These are phyloP conservation scores for Colletotrichum sp. DNA, from an alignment of 2,329 filamentous ascomycete genomes.

Conservation along the genomic window DNA sequence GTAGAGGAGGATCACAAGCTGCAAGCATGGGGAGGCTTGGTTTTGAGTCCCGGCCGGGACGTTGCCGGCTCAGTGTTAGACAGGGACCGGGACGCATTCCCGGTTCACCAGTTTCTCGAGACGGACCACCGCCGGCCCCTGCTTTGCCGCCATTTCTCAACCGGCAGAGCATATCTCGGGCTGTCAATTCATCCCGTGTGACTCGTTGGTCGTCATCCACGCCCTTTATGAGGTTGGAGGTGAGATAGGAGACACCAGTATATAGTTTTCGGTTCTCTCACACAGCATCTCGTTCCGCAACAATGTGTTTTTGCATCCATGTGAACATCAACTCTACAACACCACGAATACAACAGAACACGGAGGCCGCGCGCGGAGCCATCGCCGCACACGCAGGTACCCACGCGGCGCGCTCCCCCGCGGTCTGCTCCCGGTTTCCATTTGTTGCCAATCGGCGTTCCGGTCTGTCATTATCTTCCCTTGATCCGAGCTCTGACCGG, in stretches of 20 bases:
- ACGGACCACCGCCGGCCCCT: background rate
- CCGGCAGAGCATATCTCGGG: background rate
- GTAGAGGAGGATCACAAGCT: background rate
- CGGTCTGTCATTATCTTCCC: slow-evolving; percentile 14
- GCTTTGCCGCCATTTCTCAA: background rate
- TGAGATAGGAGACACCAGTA: background rate
- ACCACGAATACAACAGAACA: background rate
- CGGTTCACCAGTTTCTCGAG: background rate
- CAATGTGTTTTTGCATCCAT: background rate
- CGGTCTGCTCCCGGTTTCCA: background rate
- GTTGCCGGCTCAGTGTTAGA: background rate
- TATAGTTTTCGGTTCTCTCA: background rate
- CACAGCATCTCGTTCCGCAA: accelerated
- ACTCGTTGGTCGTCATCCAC: background rate
- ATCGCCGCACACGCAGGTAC: background rate
- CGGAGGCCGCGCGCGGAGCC: background rate
- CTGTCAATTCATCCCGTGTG: background rate
- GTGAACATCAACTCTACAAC: background rate
- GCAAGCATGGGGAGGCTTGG: background rate
- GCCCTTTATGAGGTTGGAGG: background rate
- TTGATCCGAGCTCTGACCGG: background rate
- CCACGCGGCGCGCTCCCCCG: background rate
- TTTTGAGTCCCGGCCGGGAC: background rate
- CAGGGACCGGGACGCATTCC: slow-evolving; percentile 8
- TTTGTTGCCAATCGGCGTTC: background rate